phyloP scores from a whole-genome alignment of 257 asterid genomes.

The Cinchona pubescens region DNA sequence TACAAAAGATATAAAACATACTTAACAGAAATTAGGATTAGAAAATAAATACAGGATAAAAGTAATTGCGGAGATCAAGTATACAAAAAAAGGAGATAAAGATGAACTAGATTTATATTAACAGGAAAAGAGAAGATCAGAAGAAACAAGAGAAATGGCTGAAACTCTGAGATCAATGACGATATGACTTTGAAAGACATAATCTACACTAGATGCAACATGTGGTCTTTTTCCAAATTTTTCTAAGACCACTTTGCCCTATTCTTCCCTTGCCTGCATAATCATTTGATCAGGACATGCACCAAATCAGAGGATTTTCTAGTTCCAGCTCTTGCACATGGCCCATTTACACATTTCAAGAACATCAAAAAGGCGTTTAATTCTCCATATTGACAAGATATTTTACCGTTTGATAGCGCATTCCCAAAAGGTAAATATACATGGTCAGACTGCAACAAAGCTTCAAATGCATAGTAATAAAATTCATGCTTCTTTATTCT shows the following conservation, averaged over 20 bases:
- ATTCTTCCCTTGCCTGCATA: not conserved
- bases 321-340: not conserved
- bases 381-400: not conserved
- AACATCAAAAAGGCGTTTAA: not conserved
- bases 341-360: not conserved
- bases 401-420: not conserved
- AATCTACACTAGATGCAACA: not conserved
- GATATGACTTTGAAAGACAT: not conserved
- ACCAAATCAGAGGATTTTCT: not conserved
- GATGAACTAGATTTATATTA: not conserved
- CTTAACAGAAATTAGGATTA: no score
- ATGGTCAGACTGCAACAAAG: not conserved
- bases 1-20: no score
- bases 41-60: not conserved
- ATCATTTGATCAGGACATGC: not conserved
- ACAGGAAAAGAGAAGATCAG: not conserved
- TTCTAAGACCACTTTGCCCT: not conserved
- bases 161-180: not conserved
- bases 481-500: not conserved
- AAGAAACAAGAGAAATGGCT: not conserved
- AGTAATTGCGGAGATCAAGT: not conserved
- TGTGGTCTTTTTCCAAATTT: not conserved
- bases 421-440: not conserved
- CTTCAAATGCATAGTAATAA: not conserved
- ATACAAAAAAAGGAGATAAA: not conserved